Evolutionary conservation across 345 rosid genomes (phyloP), one percentile per base, ranked within the genome.

Genomic region (Eucalyptus sp.): DNA sequence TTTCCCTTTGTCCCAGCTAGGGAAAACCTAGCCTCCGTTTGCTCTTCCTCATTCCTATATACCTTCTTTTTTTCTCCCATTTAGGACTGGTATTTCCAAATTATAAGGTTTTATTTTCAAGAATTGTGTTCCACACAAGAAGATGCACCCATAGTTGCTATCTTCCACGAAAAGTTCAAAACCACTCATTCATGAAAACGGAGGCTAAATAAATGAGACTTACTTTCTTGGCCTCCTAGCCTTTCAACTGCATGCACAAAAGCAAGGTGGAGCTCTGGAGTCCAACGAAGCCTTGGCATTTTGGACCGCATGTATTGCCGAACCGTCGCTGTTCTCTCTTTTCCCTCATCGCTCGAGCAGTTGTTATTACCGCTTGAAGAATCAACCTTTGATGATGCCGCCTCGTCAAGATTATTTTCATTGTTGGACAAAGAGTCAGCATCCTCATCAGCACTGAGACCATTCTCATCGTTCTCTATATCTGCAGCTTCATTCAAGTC

Each of bases 191-290:
- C 25, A 31, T 37, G 48, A 41, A 76, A 76, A 41, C 43, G 83
- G 15, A 41, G 20, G 83, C 83, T 20, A 49, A 52, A 76, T 56
- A 54, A 83, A 76, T 7, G 49, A 48, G 87, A 91, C 99, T 86
- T 90, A 97, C 99, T 96, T 86, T 97, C 97, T 93, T 94, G 98
- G 49, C 98, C 98, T 24, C 99, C 98, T 86, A 97, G 98, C 89
- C 96, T 93, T 89, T 95, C 96, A 10, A 97, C 96, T 6, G 98
- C 98, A 25, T 92, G 94, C 50, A 95, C 93, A 87, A 97, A 97
- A 50, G 97, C 92, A 56, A 92, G 96, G 92, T 97, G 98, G 68
- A 97, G 96, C 79, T 95, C 98, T 10, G 95, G 98, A 90, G 99
- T 97, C 99, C 99, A 97, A 8, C 99, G 94, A 29, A 97, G 97